phyloP scores from a whole-genome alignment of 2,329 filamentous ascomycete genomes.

The Diaporthe citriasiana region DNA sequence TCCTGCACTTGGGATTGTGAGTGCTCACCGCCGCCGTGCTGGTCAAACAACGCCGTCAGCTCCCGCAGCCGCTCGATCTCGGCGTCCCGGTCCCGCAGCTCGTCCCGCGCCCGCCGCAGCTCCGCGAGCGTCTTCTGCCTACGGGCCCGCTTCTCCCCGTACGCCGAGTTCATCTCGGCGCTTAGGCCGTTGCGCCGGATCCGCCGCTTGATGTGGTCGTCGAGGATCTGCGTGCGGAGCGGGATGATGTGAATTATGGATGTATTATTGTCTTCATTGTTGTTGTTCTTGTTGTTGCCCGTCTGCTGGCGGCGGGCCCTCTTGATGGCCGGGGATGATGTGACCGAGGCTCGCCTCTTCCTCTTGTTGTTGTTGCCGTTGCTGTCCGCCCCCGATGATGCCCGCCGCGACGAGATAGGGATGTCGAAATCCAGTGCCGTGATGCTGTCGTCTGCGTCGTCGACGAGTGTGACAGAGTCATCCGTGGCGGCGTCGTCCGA shows the following conservation, averaged over 20 bases:
- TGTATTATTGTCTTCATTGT: too few species aligned
- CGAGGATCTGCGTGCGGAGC: constrained; percentile 65
- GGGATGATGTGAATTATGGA: constrained; percentile 60
- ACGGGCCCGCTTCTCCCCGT: constrained; percentile 60
- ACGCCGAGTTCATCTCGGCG: constrained; percentile 69
- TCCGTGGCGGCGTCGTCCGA: neutral
- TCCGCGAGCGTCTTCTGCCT: constrained; percentile 59
- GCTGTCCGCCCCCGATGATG: neutral
- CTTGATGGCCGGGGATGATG: constrained; percentile 15
- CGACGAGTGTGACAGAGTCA: neutral
- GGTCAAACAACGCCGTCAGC: constrained; percentile 20
- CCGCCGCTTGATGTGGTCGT: constrained; percentile 70
- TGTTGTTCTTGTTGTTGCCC: constrained; percentile 24
- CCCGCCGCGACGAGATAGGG: neutral
- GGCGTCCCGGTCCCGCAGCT: constrained; percentile 64
- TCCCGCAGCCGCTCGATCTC: constrained; percentile 65
- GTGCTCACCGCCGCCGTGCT: too few species aligned
- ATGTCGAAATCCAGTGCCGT: constrained; percentile 25
- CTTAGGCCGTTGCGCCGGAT: constrained; percentile 69
- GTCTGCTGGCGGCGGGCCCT: neutral
- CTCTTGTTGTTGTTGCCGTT: constrained; percentile 26
- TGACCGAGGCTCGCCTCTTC: constrained; percentile 27
- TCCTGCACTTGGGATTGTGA: neutral
- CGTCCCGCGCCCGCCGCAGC: constrained; percentile 61
- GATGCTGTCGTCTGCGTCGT: constrained; percentile 19